Percentiles rank a stretch among this genome's conserved stretches.
These are phyloP conservation scores for Cenococcum geophilum DNA, from an alignment of 495 filamentous ascomycete species.

Conservation along the genomic window DNA sequence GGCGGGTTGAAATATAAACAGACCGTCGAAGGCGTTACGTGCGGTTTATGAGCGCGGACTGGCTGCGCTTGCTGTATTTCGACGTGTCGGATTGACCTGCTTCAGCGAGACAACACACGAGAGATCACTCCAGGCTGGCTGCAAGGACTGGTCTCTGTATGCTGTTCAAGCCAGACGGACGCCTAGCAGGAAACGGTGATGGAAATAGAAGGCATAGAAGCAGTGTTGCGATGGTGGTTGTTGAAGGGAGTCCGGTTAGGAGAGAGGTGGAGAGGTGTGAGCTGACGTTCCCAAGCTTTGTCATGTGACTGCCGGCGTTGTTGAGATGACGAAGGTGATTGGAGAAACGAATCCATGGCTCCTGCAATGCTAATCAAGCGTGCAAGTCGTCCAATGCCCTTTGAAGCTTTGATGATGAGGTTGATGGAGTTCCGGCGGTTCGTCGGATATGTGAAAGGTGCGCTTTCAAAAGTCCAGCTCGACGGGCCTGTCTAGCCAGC, in stretches of 20 bases:
- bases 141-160: slow-evolving; percentile 31
- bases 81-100: slow-evolving; percentile 18
- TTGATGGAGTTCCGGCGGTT: neutral
- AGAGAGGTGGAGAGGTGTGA: slow-evolving; percentile 19
- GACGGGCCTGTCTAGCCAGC: neutral
- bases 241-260: slow-evolving; percentile 10
- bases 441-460: neutral
- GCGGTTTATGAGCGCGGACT: slow-evolving; percentile 7
- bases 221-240: slow-evolving; percentile 16
- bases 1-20: neutral
- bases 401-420: neutral
- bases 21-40: neutral
- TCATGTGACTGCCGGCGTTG: slow-evolving; percentile 10
- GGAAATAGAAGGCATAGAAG: slow-evolving; percentile 25
- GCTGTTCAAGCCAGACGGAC: slow-evolving; percentile 40
- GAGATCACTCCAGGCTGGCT: slow-evolving; percentile 38
- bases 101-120: slow-evolving; percentile 30
- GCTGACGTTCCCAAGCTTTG: neutral
- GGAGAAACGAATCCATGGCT: slow-evolving; percentile 1
- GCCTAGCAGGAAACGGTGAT: slow-evolving; percentile 42
- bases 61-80: slow-evolving; percentile 16
- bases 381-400: neutral
- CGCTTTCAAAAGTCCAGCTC: neutral
- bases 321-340: slow-evolving; percentile 10
- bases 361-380: neutral